A percentile compares a stretch with the other conserved stretches of the same genome.
phyloP scores from a whole-genome alignment of 1,139 yeast genomes.

The Taphrina pruni region DNA sequence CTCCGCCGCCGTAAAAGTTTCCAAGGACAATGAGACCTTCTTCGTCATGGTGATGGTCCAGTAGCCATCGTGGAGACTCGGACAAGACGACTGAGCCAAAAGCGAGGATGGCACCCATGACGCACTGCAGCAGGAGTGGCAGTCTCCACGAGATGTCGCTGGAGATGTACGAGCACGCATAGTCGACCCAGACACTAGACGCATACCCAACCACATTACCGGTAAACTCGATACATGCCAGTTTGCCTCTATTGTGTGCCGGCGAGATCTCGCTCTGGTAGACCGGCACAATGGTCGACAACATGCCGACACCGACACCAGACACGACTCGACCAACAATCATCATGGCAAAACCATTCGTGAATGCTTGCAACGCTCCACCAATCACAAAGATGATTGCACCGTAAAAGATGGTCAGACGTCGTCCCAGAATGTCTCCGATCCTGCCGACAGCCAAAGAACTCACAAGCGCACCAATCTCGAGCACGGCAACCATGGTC shows the following conservation, averaged over 20 bases:
- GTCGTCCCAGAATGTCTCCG: slow-evolving; percentile 81
- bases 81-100: slow-evolving; percentile 78
- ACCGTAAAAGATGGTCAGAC: slow-evolving; percentile 81
- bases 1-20: slow-evolving; percentile 74
- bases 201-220: slow-evolving; percentile 90
- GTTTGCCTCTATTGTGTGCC: slow-evolving; percentile 83
- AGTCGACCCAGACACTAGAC: slow-evolving; percentile 89
- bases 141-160: slow-evolving; percentile 72
- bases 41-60: slow-evolving; percentile 84
- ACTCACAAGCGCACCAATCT: slow-evolving; percentile 60
- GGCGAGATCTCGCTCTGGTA: slow-evolving; percentile 92
- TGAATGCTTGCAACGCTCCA: slow-evolving; percentile 71
- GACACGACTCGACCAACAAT: slow-evolving; percentile 69
- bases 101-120: slow-evolving; percentile 72
- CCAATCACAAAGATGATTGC: slow-evolving; percentile 81
- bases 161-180: slow-evolving; percentile 68
- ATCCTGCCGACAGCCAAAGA: slow-evolving; percentile 76
- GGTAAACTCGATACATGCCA: slow-evolving; percentile 90
- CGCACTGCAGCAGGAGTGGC: slow-evolving; percentile 76
- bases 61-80: slow-evolving; percentile 51
- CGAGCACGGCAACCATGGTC: slow-evolving; percentile 81
- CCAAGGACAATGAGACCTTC: slow-evolving; percentile 86
- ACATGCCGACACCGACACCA: slow-evolving; percentile 72
- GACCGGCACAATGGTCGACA: slow-evolving; percentile 94
- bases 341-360: slow-evolving; percentile 60